Percentiles rank a stretch among this genome's conserved stretches.
These are phyloP conservation scores for Coelastrella sp. DNA, from an alignment of 139 green algal species.

Conservation along the genomic window DNA sequence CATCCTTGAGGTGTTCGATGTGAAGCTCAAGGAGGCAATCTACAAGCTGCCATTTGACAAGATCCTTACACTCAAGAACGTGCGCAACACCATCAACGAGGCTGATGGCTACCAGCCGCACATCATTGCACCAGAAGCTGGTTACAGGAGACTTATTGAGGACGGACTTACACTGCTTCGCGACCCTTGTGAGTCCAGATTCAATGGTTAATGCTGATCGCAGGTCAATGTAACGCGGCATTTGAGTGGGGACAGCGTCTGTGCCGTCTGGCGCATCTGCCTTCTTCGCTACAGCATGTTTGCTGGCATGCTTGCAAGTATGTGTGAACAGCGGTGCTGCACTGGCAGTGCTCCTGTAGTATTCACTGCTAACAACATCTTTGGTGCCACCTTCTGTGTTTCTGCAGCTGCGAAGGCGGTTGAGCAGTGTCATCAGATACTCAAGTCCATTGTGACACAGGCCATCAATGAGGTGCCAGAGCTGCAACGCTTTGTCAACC, in stretches of 20 bases:
- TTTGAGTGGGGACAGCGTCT: too few relatives aligned
- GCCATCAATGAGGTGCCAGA: conserved; percentile 78
- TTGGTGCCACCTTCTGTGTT: background rate
- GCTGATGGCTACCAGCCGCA: conserved; percentile 98
- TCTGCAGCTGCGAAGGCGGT: conserved; percentile 25
- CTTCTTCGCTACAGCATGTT: too few relatives aligned
- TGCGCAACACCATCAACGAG: conserved; percentile 91
- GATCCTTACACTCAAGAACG: conserved; percentile 89
- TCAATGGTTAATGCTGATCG: background rate
- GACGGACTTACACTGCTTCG: conserved; percentile 72
- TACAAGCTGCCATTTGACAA: conserved; percentile 90
- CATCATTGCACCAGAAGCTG: conserved; percentile 96
- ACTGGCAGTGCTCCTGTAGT: too few relatives aligned
- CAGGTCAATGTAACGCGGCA: background rate
- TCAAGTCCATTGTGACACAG: conserved; percentile 86
- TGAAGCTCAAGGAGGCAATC: conserved; percentile 91
- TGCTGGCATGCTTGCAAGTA: too few relatives aligned
- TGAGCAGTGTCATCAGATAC: conserved; percentile 75
- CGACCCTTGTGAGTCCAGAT: conserved; percentile 55
- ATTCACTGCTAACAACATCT: too few relatives aligned
- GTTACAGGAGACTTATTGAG: conserved; percentile 94
- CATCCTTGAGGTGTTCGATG: conserved; percentile 94
- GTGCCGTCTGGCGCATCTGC: too few relatives aligned
- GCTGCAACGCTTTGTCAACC: conserved; percentile 84
- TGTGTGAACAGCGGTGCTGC: too few relatives aligned